A percentile compares a stretch with the other conserved stretches of the same genome.
Evolutionary conservation across 345 rosid species (phyloP).

Genomic region (Bretschneidera sinensis): DNA sequence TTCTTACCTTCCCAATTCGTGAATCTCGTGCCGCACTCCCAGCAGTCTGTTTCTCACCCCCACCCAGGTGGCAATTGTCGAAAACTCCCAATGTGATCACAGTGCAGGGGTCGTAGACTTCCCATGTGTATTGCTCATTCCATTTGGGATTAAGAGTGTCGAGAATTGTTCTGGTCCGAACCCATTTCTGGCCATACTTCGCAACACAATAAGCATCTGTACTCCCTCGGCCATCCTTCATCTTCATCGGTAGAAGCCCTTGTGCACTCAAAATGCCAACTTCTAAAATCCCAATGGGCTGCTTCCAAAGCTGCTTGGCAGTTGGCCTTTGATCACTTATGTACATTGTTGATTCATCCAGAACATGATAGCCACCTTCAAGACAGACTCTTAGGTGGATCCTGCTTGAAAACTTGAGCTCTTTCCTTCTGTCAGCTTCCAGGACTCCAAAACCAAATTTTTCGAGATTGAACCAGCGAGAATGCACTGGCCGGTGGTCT

Average conservation of each 20-base stretch:
- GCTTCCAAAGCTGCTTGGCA: conserved; percentile 82
- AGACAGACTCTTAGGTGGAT: conserved; percentile 75
- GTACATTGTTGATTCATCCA: conserved; percentile 87
- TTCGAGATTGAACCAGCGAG: conserved; percentile 88
- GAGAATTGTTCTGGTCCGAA: conserved; percentile 69
- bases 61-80: conserved; percentile 62
- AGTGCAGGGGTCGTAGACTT: conserved; percentile 87
- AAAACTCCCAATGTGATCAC: conserved; percentile 76
- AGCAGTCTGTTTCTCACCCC: conserved; percentile 28
- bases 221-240: conserved; percentile 62
- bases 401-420: conserved; percentile 72
- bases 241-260: conserved; percentile 75
- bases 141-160: conserved; percentile 55
- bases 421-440: conserved; percentile 77
- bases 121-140: conserved; percentile 92
- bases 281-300: conserved; percentile 68
- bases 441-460: conserved; percentile 64
- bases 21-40: conserved; percentile 41
- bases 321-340: conserved; percentile 86
- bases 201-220: conserved; percentile 79
- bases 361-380: conserved; percentile 93
- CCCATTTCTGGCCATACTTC: conserved; percentile 85
- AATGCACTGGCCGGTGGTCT: conserved; percentile 76
- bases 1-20: conserved; percentile 71
- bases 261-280: conserved; percentile 70